Evolutionary conservation across 2,329 filamentous ascomycete genomes (phyloP).

Genomic region (Fusarium sp.): DNA sequence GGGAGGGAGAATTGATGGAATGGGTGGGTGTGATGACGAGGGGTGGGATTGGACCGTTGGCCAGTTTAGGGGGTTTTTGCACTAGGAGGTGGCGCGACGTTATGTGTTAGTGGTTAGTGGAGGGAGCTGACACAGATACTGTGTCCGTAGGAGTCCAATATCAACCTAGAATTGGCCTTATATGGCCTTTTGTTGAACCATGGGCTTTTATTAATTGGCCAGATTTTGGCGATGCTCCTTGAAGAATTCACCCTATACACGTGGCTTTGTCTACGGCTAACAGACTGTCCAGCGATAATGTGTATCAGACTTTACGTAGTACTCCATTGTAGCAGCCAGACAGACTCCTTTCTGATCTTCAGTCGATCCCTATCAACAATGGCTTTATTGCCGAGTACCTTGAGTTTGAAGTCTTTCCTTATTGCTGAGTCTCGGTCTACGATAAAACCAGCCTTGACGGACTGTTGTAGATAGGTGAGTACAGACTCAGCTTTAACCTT

Average conservation of each 20-base stretch:
- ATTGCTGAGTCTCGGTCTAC: no score
- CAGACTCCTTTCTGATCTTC: no score
- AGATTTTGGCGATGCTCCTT: not conserved
- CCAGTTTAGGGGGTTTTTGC: slow-evolving; percentile 31
- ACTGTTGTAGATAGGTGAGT: no score
- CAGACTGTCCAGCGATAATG: not conserved
- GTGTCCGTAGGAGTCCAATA: slow-evolving; percentile 2
- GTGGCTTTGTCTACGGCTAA: slow-evolving; percentile 7
- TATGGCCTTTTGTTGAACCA: not conserved
- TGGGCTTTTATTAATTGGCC: not conserved
- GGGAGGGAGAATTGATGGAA: slow-evolving; percentile 33
- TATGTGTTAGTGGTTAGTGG: slow-evolving; percentile 1
- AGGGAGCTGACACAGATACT: not conserved
- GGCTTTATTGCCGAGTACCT: no score
- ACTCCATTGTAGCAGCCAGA: not conserved
- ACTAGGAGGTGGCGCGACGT: slow-evolving; percentile 25
- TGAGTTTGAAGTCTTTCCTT: no score
- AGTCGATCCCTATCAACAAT: not conserved
- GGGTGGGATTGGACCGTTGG: slow-evolving; percentile 18
- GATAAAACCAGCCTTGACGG: no score
- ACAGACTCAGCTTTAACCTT: no score
- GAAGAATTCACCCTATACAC: slow-evolving; percentile 1
- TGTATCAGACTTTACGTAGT: no score
- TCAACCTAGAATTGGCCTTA: not conserved
- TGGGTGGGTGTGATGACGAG: slow-evolving; percentile 34